Percentiles rank a stretch among this genome's conserved stretches.
Conservation (phyloP, 352 stramenopile species). For the Globisporangium megalacanthum region DNA sequence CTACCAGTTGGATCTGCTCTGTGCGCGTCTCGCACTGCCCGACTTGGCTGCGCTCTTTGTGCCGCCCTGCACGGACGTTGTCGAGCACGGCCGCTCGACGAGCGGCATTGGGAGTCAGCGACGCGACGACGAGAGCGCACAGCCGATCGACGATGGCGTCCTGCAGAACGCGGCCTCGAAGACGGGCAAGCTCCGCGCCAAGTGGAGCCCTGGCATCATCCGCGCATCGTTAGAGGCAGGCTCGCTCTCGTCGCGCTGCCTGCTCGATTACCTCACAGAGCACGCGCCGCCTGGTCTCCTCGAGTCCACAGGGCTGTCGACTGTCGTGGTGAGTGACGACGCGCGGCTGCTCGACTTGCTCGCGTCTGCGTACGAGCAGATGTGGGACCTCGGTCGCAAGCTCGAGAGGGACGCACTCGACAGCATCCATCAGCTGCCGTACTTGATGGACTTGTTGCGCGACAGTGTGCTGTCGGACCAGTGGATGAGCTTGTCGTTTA, state of each 20-base stretch:
- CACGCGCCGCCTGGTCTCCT: slow-evolving; percentile 52
- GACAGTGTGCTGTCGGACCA: slow-evolving; percentile 55
- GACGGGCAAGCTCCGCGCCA: slow-evolving; percentile 51
- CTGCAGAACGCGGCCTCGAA: slow-evolving; percentile 60
- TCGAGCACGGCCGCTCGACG: slow-evolving; percentile 31
- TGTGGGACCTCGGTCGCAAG: slow-evolving; percentile 55
- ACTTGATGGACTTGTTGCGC: slow-evolving; percentile 53
- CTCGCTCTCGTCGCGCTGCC: slow-evolving; percentile 53
- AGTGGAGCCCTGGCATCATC: slow-evolving; percentile 55
- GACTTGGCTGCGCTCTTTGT: slow-evolving; percentile 79
- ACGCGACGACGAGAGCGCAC: slow-evolving; percentile 21
- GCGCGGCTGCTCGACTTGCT: slow-evolving; percentile 40
- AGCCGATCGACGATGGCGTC: slow-evolving; percentile 58
- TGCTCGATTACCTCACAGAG: slow-evolving; percentile 67
- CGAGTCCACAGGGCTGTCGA: slow-evolving; percentile 31
- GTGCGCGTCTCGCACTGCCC: slow-evolving; percentile 60
- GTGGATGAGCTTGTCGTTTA: slow-evolving; percentile 57
- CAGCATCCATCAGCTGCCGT: slow-evolving; percentile 55
- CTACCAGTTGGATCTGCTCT: slow-evolving; percentile 76
- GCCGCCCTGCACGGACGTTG: slow-evolving; percentile 52
- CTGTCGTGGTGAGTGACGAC: slow-evolving; percentile 28
- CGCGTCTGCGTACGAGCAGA: slow-evolving; percentile 58
- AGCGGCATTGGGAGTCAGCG: background rate
- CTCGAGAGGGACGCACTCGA: slow-evolving; percentile 66
- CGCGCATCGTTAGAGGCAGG: slow-evolving; percentile 49